Percentiles rank a stretch among this genome's conserved stretches.
Conservation (phyloP, 176 grass and related monocot genomes). For the Musa schizocarpa region DNA sequence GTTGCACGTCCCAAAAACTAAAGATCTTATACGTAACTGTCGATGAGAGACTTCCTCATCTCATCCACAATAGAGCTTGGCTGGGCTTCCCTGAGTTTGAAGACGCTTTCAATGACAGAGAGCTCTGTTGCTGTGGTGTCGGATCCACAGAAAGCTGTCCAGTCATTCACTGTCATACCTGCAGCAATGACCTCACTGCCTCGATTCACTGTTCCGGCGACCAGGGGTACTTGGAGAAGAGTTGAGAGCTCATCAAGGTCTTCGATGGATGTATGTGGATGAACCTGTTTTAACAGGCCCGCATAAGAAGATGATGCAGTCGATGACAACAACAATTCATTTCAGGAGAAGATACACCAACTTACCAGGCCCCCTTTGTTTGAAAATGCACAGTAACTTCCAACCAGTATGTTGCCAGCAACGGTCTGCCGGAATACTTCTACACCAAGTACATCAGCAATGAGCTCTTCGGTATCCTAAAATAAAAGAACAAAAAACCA, state of each 20-base stretch:
- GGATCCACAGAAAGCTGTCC: conserved; percentile 88
- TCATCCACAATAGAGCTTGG: conserved; percentile 64
- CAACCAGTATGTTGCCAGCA: conserved; percentile 92
- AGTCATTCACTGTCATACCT: conserved; percentile 94
- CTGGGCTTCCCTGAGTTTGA: conserved; percentile 79
- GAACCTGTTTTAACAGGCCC: conserved; percentile 39
- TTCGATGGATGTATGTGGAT: conserved; percentile 91
- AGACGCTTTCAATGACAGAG: conserved; percentile 80
- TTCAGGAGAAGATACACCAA: not conserved
- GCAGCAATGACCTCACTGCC: conserved; percentile 89
- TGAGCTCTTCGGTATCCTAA: conserved; percentile 90
- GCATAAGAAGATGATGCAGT: not conserved
- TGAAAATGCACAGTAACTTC: conserved; percentile 77
- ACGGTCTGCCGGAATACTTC: conserved; percentile 87
- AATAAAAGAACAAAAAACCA: not conserved
- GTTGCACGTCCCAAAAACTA: no score
- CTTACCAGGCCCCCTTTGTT: conserved; percentile 86
- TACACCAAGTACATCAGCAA: conserved; percentile 88
- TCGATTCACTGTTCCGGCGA: conserved; percentile 90
- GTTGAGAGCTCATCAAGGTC: conserved; percentile 95
- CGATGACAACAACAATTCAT: not conserved
- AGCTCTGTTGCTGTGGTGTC: conserved; percentile 94
- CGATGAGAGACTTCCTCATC: conserved; percentile 89
- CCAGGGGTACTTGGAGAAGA: conserved; percentile 89
- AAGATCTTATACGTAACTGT: conserved; percentile 55